Evolutionary conservation across 1,284 basidiomycete species (phyloP), one percentile per base, ranked within the genome.

Genomic region (Melampsora larici-populina): DNA sequence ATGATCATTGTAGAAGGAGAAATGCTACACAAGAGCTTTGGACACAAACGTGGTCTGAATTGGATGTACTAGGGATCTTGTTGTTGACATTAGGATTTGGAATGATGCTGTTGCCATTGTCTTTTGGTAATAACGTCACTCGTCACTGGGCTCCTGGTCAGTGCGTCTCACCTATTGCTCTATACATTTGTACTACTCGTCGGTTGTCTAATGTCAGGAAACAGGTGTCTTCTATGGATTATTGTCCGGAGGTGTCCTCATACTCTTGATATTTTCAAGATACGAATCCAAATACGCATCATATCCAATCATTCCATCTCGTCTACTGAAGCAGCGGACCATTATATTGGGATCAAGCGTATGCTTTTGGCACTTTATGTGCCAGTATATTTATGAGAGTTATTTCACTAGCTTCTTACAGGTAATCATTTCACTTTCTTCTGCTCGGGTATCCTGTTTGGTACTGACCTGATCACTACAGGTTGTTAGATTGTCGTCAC

Each of bases 351-450:
- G 81, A 0, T 81, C 80, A 13, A 36, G 69, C 11, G 78, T 83
- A 31, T 82, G 82, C 4, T 81, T 82, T 76, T 82, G 81, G 71
- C 82, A 82, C 67, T 83, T 83, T 62, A 67, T 79, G 49, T 78
- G 78, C 43, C 78, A 80, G 74, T 79, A 77, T 76, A 78, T 70
- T 18, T 73, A 67, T 31, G 77, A 74, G 21, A 51, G 70, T 33
- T 67, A 78, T 48, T 65, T 60, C 26, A 73, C 71, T 6, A 73
- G 71, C 18, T 67, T 64, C 40, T 51, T 55, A 31, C 68, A 70
- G 77, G 73, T 67, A 48, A 24, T 7, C 18, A n/a, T 72, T 48
- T 67, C 51, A 77, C 63, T 55, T 79, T 79, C 66, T 80, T 75
- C 70, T 79, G 70, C 66, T 82, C 81, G 79, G 81, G 81, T 70